Conservation (phyloP, 495 filamentous ascomycete genomes). For the Lophiostoma macrostomum region DNA sequence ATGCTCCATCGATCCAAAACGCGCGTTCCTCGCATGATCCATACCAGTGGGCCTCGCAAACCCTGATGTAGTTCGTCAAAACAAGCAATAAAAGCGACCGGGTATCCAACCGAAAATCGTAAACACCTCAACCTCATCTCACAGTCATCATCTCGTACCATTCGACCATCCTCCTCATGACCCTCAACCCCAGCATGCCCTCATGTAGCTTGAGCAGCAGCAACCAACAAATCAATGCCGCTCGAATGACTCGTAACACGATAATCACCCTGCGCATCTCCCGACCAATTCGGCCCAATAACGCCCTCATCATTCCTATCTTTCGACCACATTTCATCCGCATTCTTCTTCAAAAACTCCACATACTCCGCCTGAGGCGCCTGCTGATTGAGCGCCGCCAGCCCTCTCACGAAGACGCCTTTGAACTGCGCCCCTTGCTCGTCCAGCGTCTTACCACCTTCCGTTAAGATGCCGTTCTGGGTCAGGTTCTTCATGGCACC, state of each 20-base stretch:
- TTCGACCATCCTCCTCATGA: neutral
- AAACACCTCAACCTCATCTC: neutral
- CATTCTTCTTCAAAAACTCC: conserved; percentile 58
- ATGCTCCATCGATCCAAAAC: too few species aligned
- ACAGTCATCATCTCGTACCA: neutral
- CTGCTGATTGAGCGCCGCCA: conserved; percentile 55
- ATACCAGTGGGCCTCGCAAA: too few species aligned
- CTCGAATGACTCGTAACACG: conserved; percentile 62
- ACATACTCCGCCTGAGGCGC: conserved; percentile 51
- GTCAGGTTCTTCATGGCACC: conserved; percentile 58
- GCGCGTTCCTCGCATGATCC: too few species aligned
- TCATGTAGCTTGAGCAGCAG: conserved; percentile 45
- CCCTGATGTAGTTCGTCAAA: neutral
- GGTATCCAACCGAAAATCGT: too few species aligned
- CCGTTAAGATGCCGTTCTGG: conserved; percentile 62
- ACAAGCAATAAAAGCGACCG: neutral
- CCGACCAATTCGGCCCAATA: conserved; percentile 58
- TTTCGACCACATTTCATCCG: conserved; percentile 64
- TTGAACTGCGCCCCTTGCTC: conserved; percentile 72
- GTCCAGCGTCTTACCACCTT: conserved; percentile 35
- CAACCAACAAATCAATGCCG: conserved; percentile 67
- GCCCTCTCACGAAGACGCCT: conserved; percentile 71
- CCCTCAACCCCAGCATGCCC: neutral
- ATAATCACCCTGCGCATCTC: conserved; percentile 49
- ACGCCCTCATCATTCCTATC: conserved; percentile 52